phyloP scores from a whole-genome alignment of 139 green algal species.

The Pseudopediastrum boryanum region DNA sequence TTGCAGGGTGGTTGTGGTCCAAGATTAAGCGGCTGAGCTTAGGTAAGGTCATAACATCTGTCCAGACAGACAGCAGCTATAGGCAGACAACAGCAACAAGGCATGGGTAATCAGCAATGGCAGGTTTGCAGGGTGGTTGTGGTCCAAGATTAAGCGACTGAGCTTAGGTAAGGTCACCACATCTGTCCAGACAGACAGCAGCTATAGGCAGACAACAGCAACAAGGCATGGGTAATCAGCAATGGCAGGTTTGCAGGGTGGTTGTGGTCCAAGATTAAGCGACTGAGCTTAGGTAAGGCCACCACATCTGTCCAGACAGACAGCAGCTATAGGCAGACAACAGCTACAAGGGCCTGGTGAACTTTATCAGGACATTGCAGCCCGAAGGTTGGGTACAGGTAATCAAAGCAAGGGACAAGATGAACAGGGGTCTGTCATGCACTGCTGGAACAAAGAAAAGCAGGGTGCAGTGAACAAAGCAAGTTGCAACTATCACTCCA shows the following conservation, averaged over 20 bases:
- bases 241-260: background rate
- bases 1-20: background rate
- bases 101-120: background rate
- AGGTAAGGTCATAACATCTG: background rate
- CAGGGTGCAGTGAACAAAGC: too few relatives aligned
- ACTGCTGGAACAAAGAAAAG: too few relatives aligned
- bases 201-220: background rate
- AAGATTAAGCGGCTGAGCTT: background rate
- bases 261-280: background rate
- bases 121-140: background rate
- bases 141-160: background rate
- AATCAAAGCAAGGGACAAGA: too few relatives aligned
- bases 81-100: background rate
- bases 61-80: conserved; percentile 6
- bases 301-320: background rate
- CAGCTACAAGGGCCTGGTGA: too few relatives aligned
- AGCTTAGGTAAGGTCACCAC: background rate
- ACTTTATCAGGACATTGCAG: too few relatives aligned
- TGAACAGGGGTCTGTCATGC: too few relatives aligned
- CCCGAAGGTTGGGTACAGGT: too few relatives aligned
- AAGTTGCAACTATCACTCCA: too few relatives aligned
- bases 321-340: too few relatives aligned
- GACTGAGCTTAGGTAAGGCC: background rate
- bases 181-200: background rate
- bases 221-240: too few relatives aligned